Base-by-base conservation (phyloP, 2,329 filamentous ascomycete species). In the Fusarium subtropicale region DNA sequence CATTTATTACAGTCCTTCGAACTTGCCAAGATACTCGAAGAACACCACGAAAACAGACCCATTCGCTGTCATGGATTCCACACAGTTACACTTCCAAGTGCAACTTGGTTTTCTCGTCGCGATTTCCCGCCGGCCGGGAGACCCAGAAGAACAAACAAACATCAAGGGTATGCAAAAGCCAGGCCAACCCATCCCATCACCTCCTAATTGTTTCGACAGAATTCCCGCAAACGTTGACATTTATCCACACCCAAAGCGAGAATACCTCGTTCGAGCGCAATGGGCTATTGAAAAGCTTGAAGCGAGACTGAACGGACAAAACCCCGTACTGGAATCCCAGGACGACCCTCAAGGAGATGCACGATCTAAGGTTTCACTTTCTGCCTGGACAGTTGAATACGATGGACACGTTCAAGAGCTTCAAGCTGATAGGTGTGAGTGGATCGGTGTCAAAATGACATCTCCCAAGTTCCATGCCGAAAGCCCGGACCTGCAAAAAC, bases 371-470 rank as follows among this genome's bases (percentile, higher is more conserved):
- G n/a, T 42, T 16, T 22, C 39, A 16, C 30, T 24, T 15, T n/a
- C 42, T 15, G 33, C 9, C 5, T 72, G 69, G 69, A 41, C 34
- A 10, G 41, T 66, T 11, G 52, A 55, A 5, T 57, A 54, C 30
- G 60, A 71, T 13, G 24, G 42, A 7, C 13, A 58, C 6, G 38
- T 65, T n/a, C 16, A 48, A 10, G 65, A 73, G 44, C 8, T 34
- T 3, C 56, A 72, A 12, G 61, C 51, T 13, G 38, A 36, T 10
- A 42, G 59, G 20, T 71, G 58, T 42, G 39, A 44, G 16, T 73
- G 68, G 68, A 16, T 69, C 15, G 63, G 63, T 5, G 48, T 73
- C 6, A 69, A 55, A 34, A 50, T 68, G 30, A 58, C 26, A 41
- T 73, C 68, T 38, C 65, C 70, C 18, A 36, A 11, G n/a, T 41